Base-by-base conservation (phyloP, 2,329 filamentous ascomycete genomes). In the Ophiostoma sp. region DNA sequence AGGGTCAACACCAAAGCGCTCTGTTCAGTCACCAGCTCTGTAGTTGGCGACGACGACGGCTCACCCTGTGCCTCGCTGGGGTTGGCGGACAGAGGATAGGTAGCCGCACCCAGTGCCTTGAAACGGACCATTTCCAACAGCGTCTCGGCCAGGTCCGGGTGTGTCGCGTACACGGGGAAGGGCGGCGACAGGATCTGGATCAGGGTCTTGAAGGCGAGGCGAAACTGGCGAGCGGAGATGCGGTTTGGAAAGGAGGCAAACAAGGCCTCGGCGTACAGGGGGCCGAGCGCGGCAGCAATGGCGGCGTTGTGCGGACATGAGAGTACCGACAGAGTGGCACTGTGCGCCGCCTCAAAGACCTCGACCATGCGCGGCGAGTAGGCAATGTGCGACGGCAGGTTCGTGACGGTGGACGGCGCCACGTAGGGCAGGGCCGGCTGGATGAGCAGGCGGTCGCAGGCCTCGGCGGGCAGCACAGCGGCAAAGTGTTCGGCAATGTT, bases 271-370 rank as follows among this genome's bases (percentile, higher is more conserved):
- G 97, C 90, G 81, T 98, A 97, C 79, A 93, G 93, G 0, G 94
- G 93, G 1, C 95, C 86, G 71, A 96, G 88, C 75, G 88, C 87
- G 9, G 90, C 87, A 19, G 93, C 91, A 28, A 97, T 83, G 19
- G 88, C 82, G 22, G 91, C 89, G 77, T 94, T 95, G 75, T 93
- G 90, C 0, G 94, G 93, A 70, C 93, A 92, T 0, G 93, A 93
- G 63, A 97, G 89, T 3, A 93, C 90, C 1, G 95, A 90, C 6
- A 98, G 88, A 76, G 93, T 88, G 57, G 95, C 89, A 76, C 92
- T 93, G 82, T 98, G 95, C 0, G 94, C 93, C 0, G 95, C 90
- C 81, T 98, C 95, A 78, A 97, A 97, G n/a, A 97, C 82, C 71
- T 87, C 84, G 25, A 86, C 80, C 77, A 86, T 85, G 0, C 83